Evolutionary conservation across 257 asterid species (phyloP).

Genomic region (Paulownia fortunei): DNA sequence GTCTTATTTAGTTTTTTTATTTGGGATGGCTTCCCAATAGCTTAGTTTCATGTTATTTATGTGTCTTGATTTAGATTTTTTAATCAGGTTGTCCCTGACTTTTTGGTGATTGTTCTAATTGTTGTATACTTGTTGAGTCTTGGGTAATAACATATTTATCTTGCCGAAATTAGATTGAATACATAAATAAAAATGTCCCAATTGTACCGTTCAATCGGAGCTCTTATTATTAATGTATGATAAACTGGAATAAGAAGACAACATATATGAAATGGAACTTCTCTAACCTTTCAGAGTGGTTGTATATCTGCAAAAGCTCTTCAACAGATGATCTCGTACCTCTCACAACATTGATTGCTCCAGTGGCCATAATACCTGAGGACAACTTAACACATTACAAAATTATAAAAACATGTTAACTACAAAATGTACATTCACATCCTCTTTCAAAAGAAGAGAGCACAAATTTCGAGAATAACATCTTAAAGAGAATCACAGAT

Average conservation of each 20-base stretch:
- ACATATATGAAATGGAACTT: slow-evolving; percentile 4
- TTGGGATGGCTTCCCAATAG: not conserved
- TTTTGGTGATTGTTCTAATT: not conserved
- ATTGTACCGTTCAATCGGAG: not conserved
- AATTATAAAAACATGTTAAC: not conserved
- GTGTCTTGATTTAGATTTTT: slow-evolving; percentile 9
- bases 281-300: slow-evolving; percentile 86
- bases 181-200: not conserved
- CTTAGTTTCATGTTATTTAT: not conserved
- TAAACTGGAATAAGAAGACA: slow-evolving; percentile 4
- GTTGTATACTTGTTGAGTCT: not conserved
- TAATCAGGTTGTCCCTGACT: not conserved
- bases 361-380: slow-evolving; percentile 91
- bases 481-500: slow-evolving; percentile 5
- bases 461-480: slow-evolving; percentile 17
- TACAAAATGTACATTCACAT: slow-evolving; percentile 3
- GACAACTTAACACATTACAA: slow-evolving; percentile 33
- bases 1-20: not conserved
- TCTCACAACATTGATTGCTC: slow-evolving; percentile 92
- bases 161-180: not conserved
- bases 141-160: not conserved
- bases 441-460: not conserved
- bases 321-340: slow-evolving; percentile 91
- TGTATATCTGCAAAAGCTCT: slow-evolving; percentile 87
- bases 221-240: not conserved